Conservation (phyloP, 2,329 filamentous ascomycete species). For the Tolypocladium nubicola region DNA sequence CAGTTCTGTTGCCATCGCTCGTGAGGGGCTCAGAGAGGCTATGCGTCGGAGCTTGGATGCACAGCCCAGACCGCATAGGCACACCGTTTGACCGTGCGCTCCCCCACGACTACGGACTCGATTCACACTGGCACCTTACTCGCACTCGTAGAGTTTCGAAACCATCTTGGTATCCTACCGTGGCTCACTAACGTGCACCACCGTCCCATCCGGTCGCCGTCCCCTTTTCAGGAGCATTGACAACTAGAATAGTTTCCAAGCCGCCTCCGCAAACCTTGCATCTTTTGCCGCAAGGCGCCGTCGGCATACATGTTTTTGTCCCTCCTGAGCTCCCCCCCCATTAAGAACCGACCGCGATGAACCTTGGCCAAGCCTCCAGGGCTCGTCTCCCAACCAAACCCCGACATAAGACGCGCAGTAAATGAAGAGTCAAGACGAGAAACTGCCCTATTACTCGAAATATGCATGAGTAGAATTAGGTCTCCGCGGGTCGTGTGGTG, state of each 20-base stretch:
- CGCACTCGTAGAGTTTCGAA: background rate
- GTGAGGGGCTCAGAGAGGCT: background rate
- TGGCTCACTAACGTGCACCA: background rate
- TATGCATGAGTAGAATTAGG: constrained; percentile 20
- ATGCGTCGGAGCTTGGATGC: background rate
- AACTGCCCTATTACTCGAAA: constrained; percentile 11
- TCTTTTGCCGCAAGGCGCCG: background rate
- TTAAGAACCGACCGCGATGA: constrained; percentile 8
- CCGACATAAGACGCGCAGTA: background rate
- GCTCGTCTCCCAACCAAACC: constrained; percentile 12
- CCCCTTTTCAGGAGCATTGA: background rate
- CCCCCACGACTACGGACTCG: background rate
- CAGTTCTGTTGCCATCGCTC: no score
- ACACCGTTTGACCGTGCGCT: background rate
- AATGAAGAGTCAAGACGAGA: constrained; percentile 12
- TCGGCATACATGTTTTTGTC: background rate
- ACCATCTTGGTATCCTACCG: background rate
- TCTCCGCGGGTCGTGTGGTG: constrained; percentile 13
- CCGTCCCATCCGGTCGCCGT: background rate
- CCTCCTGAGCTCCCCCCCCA: constrained; percentile 1
- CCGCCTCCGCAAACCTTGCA: background rate
- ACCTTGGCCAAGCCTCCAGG: constrained; percentile 21
- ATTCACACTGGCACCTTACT: background rate
- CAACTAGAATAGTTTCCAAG: background rate
- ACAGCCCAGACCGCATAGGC: background rate